Evolutionary conservation across 1,284 basidiomycete species (phyloP), one percentile per base, ranked within the genome.

Genomic region (Ceraceosorus guamensis): DNA sequence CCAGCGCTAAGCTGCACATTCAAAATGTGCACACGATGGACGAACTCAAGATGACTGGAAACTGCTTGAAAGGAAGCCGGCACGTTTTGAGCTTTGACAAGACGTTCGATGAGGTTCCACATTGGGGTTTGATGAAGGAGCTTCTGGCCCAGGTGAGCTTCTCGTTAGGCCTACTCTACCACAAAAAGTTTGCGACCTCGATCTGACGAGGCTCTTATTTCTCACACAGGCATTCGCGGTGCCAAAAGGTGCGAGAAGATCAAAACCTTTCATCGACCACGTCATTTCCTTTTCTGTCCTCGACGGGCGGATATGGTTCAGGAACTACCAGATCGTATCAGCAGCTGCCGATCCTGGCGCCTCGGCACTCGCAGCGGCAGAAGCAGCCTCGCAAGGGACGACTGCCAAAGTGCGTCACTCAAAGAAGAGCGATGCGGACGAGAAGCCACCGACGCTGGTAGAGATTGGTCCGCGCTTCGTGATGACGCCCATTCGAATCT

Each of bases 11-110:
- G 78, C 83, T 97, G 81, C 93, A 97, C 74, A 91, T 97, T 18
- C 91, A 97, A 78, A 99, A 98, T 77, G 83, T 96, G 56, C 95
- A 99, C 78, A 99, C 95, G 44, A 98, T 98, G 95, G 95, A 98
- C 79, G 95, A 99, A 78, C 82, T 99, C 68, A 98, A 98, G 80
- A 90, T 98, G 92, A 96, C 92, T 3, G 95, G 95, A 30, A 98
- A 99, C 78, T 98, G 95, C 77, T 79, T 99, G 67, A 96, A 96
- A 79, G 95, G 95, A 13, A 89, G 87, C 66, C 81, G 95, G 54
- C 93, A 92, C 1, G 80, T 98, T 53, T 80, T 97, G 61, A 89
- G 87, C 71, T 99, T 99, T 77, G 92, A 96, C 79, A 84, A 86
- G 65, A 84, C 82, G 47, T 98, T 98, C 78, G 91, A 97, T 57